Base-by-base conservation (phyloP, 352 stramenopile species). In the Pythium guiyangense region DNA sequence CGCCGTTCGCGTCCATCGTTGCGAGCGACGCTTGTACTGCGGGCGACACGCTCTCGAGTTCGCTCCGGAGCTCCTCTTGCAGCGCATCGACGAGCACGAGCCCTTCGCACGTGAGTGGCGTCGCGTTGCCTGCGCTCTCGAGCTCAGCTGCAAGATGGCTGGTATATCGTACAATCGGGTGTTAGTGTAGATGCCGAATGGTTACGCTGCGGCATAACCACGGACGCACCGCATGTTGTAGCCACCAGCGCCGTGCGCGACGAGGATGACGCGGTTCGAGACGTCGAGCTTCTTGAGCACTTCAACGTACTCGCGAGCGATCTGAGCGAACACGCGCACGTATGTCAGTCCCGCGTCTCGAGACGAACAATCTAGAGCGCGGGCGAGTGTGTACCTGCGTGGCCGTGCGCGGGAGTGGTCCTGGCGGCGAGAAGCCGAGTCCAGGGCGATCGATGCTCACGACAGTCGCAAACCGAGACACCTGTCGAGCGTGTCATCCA, bases 71-170 rank as follows among this genome's bases (percentile, higher is more conserved):
- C 39, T 86, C 73, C 59, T 92, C 82, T 62, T 92, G 69, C 17
- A 90, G 63, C 3, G 76, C 71, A 35, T 92, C 82, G 6, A 92
- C 76, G 6, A 92, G 59, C n/a, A 92, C 82, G 3, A 92, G 59
- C 0, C 82, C 82, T 31, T 83, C 50, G 59, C 79, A 89, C 39
- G 71, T 72, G 14, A 65, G 15, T 3, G 50, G 37, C 11, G 57
- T 63, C 9, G 46, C 44, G 29, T 42, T 58, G 15, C 56, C 31
- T 6, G 49, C 27, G n/a, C 75, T 59, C 37, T 65, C 35, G 17
- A 90, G 54, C 34, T 83, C 68, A 26, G 76, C 58, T 2, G 78
- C 78, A 9, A 88, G 55, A 53, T 85, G 60, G 49, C 66, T 76
- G 26, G 2, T 54, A 57, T 34, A 3, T 11, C 11, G 17, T 8